Evolutionary conservation across 164 flowering plant species (phyloP).

Genomic region (Piper betle): DNA sequence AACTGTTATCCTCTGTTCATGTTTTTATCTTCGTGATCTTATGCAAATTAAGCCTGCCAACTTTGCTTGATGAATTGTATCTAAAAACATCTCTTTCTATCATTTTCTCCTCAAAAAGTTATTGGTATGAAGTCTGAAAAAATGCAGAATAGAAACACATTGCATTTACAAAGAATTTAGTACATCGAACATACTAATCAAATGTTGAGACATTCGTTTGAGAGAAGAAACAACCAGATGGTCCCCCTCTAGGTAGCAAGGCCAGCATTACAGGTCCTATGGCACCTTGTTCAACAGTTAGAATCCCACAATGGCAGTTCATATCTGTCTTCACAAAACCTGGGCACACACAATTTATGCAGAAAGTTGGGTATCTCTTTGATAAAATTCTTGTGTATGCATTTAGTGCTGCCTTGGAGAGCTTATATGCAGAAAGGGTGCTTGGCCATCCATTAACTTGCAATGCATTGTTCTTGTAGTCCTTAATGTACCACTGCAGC

Average conservation of each 20-base stretch:
- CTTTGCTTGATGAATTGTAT: too few relatives aligned
- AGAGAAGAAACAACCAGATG: conserved; percentile 31
- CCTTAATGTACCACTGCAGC: conserved; percentile 20
- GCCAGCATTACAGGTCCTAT: conserved; percentile 25
- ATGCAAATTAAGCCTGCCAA: too few relatives aligned
- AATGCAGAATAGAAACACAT: too few relatives aligned
- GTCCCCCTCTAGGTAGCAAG: conserved; percentile 22
- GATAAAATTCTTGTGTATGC: conserved; percentile 42
- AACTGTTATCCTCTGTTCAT: too few relatives aligned
- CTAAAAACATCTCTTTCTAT: too few relatives aligned
- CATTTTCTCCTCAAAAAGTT: too few relatives aligned
- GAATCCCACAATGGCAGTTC: conserved; percentile 13
- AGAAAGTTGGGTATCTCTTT: conserved; percentile 19
- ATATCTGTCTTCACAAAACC: conserved; percentile 35
- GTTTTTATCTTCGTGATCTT: too few relatives aligned
- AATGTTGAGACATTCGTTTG: conserved; percentile 9
- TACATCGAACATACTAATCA: not conserved
- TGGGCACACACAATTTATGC: conserved; percentile 30
- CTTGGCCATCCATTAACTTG: conserved; percentile 28
- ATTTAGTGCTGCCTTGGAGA: conserved; percentile 32
- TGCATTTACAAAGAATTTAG: too few relatives aligned
- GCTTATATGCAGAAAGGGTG: conserved; percentile 18
- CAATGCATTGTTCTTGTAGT: conserved; percentile 19
- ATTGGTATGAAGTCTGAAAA: too few relatives aligned
- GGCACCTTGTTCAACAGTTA: conserved; percentile 33